Conservation (phyloP, 352 stramenopile genomes). For the Phytopythium sindhum region DNA sequence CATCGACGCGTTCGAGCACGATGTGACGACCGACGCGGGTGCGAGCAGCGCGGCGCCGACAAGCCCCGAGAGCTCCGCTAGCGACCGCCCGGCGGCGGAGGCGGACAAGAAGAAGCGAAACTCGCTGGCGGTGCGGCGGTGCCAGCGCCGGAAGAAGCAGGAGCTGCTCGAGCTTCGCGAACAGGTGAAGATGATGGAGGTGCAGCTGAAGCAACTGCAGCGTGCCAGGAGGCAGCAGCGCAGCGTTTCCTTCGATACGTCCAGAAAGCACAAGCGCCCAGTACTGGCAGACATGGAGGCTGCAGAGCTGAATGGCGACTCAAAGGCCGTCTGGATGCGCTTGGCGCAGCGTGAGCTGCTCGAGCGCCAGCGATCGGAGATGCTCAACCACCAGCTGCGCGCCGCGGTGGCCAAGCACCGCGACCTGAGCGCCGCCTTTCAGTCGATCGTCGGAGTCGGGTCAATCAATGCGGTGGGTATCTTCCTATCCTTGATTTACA, state of each 20-base stretch:
- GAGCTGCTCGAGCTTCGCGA: slow-evolving; percentile 20
- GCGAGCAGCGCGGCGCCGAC: background rate
- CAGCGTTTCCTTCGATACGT: background rate
- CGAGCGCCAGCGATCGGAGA: slow-evolving; percentile 12
- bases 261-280: background rate
- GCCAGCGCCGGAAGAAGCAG: slow-evolving; percentile 25
- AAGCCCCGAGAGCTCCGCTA: background rate
- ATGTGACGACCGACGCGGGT: background rate
- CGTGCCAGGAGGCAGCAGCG: background rate
- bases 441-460: slow-evolving; percentile 1
- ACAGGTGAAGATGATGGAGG: slow-evolving; percentile 16
- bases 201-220: slow-evolving; percentile 14
- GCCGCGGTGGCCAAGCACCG: slow-evolving; percentile 17
- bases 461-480: background rate
- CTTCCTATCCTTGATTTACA: background rate
- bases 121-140: slow-evolving; percentile 7
- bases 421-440: slow-evolving; percentile 12
- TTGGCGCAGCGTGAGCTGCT: slow-evolving; percentile 10
- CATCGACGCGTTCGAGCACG: slow-evolving; percentile 29
- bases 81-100: background rate
- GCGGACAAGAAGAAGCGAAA: slow-evolving; percentile 5
- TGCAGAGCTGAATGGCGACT: background rate
- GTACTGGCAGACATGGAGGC: background rate
- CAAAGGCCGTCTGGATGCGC: slow-evolving; percentile 6
- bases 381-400: slow-evolving; percentile 19